Base-by-base conservation (phyloP, 2,329 filamentous ascomycete genomes). In the Fusarium sp. region DNA sequence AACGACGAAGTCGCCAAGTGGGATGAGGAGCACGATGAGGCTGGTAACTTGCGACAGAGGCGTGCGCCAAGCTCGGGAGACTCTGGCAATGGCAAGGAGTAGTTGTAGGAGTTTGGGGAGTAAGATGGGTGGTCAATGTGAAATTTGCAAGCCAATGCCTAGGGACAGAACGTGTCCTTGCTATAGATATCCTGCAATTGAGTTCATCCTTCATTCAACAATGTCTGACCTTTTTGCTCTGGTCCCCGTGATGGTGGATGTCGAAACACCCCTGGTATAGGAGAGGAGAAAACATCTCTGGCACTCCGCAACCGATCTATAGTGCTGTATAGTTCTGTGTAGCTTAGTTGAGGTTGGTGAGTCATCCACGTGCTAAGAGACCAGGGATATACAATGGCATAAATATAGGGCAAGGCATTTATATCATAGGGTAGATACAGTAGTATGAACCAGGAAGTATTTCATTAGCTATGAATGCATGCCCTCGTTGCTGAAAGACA, bases 21-120 rank as follows among this genome's bases (percentile, higher is more conserved):
- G 88, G 88, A 90, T 74, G 80, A 78, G 2, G 80, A 81, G 9
- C 88, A 90, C 70, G 87, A 90, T 76, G 85, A 83, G 34, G 73
- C 79, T 3, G 81, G 81, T 0, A 58, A 69, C 29, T 3, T 69
- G 13, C 49, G 58, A 2, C 49, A 20, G 16, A 29, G 58, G 5
- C 18, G 33, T 38, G 34, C 14, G 7, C 50, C 58, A 16, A 44
- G 31, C 18, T 31, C 46, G 2, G 58, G 42, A 14, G 38, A 46
- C 8, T 61, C 58, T 6, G 36, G 36, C 14, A 61, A 61, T 8
- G 36, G 36, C 18, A 61, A 61, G 46, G 14, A 46, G 25, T 38
- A 23, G 10, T 4, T 2, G 29, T 18, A 10, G 49, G 6, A n/a
- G 11, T 14, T 1, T 3, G 3, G 40, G 7, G n/a, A 50, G 46